Evolutionary conservation across 1,139 yeast species (phyloP).

Genomic region (Pneumocystis sp.): DNA sequence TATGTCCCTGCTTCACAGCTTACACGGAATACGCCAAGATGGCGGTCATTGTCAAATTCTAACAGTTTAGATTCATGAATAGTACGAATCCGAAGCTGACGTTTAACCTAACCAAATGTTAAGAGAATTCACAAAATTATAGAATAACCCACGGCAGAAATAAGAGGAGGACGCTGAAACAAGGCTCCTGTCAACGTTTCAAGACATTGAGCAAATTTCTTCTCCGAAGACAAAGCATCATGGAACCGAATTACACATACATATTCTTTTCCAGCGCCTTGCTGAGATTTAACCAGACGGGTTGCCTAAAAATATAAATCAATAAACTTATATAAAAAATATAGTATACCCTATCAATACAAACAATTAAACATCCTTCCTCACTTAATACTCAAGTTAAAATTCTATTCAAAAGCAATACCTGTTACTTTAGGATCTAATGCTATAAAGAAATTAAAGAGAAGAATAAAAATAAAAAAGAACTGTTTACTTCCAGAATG

Average conservation of each 20-base stretch:
- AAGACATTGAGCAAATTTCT: constrained; percentile 72
- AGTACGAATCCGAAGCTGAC: constrained; percentile 96
- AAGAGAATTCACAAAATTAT: not conserved
- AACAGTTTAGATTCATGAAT: constrained; percentile 89
- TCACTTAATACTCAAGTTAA: not conserved
- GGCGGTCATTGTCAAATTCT: constrained; percentile 94
- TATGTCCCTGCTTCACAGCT: constrained; percentile 99
- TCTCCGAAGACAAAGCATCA: constrained; percentile 79
- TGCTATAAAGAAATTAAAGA: constrained; percentile 22
- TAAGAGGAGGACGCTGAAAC: constrained; percentile 97
- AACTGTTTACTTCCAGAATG: constrained; percentile 58
- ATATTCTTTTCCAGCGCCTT: constrained; percentile 99
- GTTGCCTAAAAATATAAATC: constrained; percentile 40
- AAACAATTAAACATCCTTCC: constrained; percentile 68
- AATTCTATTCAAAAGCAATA: not conserved
- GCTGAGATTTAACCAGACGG: constrained; percentile 93
- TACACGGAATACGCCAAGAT: constrained; percentile 97
- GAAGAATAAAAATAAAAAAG: not conserved
- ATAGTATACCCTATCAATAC: constrained; percentile 53
- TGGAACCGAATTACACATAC: constrained; percentile 94
- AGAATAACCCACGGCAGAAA: constrained; percentile 51
- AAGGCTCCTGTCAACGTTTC: constrained; percentile 96
- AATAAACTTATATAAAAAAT: not conserved
- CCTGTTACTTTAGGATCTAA: constrained; percentile 98
- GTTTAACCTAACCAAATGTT: constrained; percentile 35